Evolutionary conservation across 148 eudicot genomes (phyloP), one percentile per base, ranked within the genome.

Genomic region (Chenopodium quinoa): DNA sequence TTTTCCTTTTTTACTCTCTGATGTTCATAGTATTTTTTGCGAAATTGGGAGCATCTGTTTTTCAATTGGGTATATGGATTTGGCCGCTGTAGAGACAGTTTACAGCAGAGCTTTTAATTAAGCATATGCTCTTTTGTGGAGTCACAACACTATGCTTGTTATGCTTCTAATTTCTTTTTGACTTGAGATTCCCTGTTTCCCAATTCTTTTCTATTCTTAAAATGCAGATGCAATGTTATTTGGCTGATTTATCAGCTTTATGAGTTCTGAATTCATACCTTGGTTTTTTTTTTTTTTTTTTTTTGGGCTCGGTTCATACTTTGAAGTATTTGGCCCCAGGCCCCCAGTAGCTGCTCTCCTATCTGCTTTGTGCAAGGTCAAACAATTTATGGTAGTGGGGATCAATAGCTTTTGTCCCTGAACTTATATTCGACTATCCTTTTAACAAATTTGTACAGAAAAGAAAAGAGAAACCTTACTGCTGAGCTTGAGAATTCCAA

Each of bases 1-100:
- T 32, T 54, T 54, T 46, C 46, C 8, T 71, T 63, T 80, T 10
- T 40, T 29, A 16, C 74, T 74, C 66, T 46, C 76, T 80, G 25
- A 17, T 56, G 69, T n/a, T 25, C 20, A 44, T 54, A 20, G 3
- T 12, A 17, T 20, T 62, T 23, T 9, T 25, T 62, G 22, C 11
- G 22, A 25, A 62, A 62, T 62, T 62, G 66, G 25, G 66, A 62
- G 66, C 66, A 62, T 62, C 22, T 9, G 65, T 9, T 62, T 62
- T 22, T n/a, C 25, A 62, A 20, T 62, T 62, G 25, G 25, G 65
- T 62, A 62, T 62, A 62, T 62, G 1, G 25, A 22, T 62, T 62
- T n/a, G n/a, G 25, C 66, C 10, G 25, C 25, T 62, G 23, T 62
- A 7, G 2, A 67, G 31, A 29, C 11, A 67, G 71, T 37, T 11